Evolutionary conservation across 768 basidiomycete species (phyloP).

Genomic region (Lactarius psammicola): DNA sequence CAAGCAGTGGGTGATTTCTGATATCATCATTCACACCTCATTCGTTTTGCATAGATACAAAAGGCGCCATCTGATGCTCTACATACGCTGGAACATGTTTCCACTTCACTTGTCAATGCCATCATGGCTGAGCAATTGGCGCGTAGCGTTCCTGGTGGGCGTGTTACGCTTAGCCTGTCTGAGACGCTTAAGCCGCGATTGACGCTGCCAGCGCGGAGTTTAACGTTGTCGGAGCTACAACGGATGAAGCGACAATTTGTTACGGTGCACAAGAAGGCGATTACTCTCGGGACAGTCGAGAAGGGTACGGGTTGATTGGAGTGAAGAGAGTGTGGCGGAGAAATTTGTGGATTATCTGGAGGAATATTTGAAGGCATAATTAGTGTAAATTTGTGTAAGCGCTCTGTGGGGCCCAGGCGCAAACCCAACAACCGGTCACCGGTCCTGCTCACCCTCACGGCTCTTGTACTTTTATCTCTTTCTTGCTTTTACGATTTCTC

Average conservation of each 20-base stretch:
- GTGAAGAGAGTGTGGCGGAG: slow-evolving; percentile 61
- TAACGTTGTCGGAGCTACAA: slow-evolving; percentile 87
- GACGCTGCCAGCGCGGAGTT: slow-evolving; percentile 60
- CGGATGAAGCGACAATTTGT: slow-evolving; percentile 91
- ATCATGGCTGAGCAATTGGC: slow-evolving; percentile 64
- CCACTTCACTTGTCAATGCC: slow-evolving; percentile 64
- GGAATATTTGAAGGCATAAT: slow-evolving; percentile 52
- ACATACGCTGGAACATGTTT: slow-evolving; percentile 77
- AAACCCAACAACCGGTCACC: background rate
- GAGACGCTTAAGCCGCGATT: slow-evolving; percentile 47
- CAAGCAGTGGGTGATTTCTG: slow-evolving; percentile 51
- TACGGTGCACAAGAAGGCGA: slow-evolving; percentile 83
- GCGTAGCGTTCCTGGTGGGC: slow-evolving; percentile 52
- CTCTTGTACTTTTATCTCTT: slow-evolving; percentile 8
- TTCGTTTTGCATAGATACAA: slow-evolving; percentile 48
- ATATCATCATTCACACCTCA: slow-evolving; percentile 1
- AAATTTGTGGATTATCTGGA: slow-evolving; percentile 74
- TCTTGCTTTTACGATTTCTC: slow-evolving; percentile 8
- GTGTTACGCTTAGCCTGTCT: slow-evolving; percentile 47
- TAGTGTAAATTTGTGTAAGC: background rate
- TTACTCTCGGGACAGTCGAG: slow-evolving; percentile 78
- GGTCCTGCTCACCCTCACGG: background rate
- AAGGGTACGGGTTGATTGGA: slow-evolving; percentile 76
- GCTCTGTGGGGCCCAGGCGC: background rate
- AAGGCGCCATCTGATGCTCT: slow-evolving; percentile 90